These are phyloP conservation scores for Penicillium coffeae DNA, from an alignment of 495 filamentous ascomycete species.

Conservation along the genomic window DNA sequence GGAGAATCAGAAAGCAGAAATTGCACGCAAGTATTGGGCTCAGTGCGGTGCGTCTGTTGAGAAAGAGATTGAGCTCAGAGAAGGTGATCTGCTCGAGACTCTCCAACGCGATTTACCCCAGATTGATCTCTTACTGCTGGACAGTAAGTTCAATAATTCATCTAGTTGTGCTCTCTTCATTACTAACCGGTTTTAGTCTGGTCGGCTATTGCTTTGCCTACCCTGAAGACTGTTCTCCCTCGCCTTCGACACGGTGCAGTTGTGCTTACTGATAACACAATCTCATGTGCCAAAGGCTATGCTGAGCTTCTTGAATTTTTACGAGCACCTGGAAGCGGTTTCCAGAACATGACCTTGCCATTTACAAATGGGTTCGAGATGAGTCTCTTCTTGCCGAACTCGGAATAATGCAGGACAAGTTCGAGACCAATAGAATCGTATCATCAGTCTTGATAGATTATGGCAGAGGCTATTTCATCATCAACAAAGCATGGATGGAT, in stretches of 20 bases:
- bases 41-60: conserved; percentile 40
- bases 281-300: conserved; percentile 28
- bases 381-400: conserved; percentile 18
- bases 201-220: conserved; percentile 46
- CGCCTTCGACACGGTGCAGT: conserved; percentile 42
- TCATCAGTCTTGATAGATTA: no score
- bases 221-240: conserved; percentile 42
- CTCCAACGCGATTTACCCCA: conserved; percentile 37
- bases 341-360: conserved; percentile 26
- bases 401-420: no score
- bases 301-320: conserved; percentile 21
- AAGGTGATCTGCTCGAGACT: conserved; percentile 53
- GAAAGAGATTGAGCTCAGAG: conserved; percentile 48
- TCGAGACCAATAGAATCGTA: no score
- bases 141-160: conserved; percentile 49
- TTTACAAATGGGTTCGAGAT: conserved; percentile 30
- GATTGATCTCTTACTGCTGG: conserved; percentile 54
- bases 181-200: conserved; percentile 36
- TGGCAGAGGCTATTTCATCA: no score
- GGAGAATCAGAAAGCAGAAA: conserved; percentile 44
- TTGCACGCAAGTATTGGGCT: conserved; percentile 47
- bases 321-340: conserved; percentile 24
- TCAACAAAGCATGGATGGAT: no score
- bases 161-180: not conserved
- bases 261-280: conserved; percentile 48